Evolutionary conservation across 768 basidiomycete genomes (phyloP), one percentile per base, ranked within the genome.

Genomic region (Psilocybe tampanensis): DNA sequence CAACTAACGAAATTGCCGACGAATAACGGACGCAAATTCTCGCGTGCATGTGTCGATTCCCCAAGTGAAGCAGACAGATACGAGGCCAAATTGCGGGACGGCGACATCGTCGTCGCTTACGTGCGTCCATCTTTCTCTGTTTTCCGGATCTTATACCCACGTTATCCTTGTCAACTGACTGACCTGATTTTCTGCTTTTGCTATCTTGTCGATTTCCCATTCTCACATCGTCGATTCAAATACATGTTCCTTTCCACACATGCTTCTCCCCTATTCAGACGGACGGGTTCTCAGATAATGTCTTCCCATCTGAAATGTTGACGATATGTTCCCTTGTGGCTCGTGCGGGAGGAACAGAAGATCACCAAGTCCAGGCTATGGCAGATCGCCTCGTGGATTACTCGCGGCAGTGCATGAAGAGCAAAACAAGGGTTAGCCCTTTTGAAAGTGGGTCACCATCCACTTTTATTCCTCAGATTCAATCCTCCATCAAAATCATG

Each of bases 321-420:
- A 78, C 84, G 34, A 87, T 94, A 50, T 90, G 89, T 63, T 79
- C 84, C 2, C 75, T 92, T 0, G 83, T 85, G 12, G 79, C 83
- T 18, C 81, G 88, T 11, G 68, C 77, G 45, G 80, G 79, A 13
- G 79, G 76, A 3, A 64, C 83, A 1, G 90, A 91, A 59, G 81
- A 82, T 34, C 70, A 76, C 29, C 84, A 85, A 65, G 88, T 85
- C 2, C 86, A 92, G 65, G 72, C 73, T 13, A 86, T 94, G 69
- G 88, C 92, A 7, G 85, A 92, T 64, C 81, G 85, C 19, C 75
- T 92, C 48, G 84, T 92, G 2, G 80, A 87, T 32, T 88, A 89
- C 64, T 82, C 92, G 2, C 78, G 76, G 57, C 70, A 75, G 23
- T 90, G 88, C 66, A 93, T 94, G 92, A 74, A 72, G 58, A 86